phyloP scores from a whole-genome alignment of 139 green algal genomes.

The Trebouxia sp. region DNA sequence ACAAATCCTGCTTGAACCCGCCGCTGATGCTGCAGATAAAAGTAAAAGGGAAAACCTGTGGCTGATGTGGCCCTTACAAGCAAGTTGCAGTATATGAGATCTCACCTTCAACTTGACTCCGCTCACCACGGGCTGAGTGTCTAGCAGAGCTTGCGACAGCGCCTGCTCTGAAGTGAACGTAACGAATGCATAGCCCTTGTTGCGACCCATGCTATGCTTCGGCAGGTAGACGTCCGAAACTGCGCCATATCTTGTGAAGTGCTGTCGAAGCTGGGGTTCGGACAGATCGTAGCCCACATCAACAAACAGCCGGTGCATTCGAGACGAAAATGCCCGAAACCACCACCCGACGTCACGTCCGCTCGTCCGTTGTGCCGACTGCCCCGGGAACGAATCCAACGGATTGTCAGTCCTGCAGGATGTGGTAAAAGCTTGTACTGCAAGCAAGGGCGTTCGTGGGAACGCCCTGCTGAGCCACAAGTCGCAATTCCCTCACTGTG shows the following conservation, averaged over 20 bases:
- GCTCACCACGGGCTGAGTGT: not conserved
- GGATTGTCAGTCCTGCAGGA: too few species aligned
- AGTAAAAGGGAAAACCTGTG: not conserved
- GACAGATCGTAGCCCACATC: slow-evolving; percentile 32
- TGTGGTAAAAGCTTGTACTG: too few species aligned
- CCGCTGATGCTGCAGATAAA: too few species aligned
- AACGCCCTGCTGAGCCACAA: too few species aligned
- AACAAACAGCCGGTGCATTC: slow-evolving; percentile 23
- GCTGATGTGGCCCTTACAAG: not conserved
- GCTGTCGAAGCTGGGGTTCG: slow-evolving; percentile 11
- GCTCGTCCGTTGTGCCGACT: too few species aligned
- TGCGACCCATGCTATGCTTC: slow-evolving; percentile 20
- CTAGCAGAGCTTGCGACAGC: not conserved
- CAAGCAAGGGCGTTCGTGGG: too few species aligned
- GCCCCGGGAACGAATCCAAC: too few species aligned
- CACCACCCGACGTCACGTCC: too few species aligned
- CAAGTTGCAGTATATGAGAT: not conserved
- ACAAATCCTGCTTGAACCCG: too few species aligned
- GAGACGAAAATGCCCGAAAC: too few species aligned
- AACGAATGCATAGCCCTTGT: slow-evolving; percentile 37
- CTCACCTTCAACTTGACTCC: not conserved
- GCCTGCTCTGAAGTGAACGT: slow-evolving; percentile 21
- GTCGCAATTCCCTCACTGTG: too few species aligned
- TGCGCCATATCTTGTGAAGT: slow-evolving; percentile 21
- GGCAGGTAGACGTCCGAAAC: slow-evolving; percentile 24